These are phyloP conservation scores for Bacterosira constricta DNA, from an alignment of 108 stramenopile species.

Conservation along the genomic window DNA sequence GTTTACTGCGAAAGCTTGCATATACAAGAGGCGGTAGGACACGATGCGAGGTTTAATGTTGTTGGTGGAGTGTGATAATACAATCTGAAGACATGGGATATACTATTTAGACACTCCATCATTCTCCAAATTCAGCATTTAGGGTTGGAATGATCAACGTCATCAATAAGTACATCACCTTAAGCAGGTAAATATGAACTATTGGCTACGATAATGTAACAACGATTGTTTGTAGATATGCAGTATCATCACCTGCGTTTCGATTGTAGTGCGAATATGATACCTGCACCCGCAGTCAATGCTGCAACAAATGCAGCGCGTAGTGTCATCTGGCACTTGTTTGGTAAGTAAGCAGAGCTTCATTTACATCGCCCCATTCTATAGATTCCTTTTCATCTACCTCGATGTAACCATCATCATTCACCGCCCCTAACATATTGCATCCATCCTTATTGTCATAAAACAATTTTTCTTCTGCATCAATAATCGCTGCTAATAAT, in stretches of 20 bases:
- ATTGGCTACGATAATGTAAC: no score
- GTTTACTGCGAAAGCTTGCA: slow-evolving; percentile 85
- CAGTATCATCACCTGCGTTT: no score
- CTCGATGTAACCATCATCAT: not conserved
- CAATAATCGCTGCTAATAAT: not conserved
- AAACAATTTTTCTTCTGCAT: not conserved
- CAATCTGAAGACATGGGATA: no score
- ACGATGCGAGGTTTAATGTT: no score
- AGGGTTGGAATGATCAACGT: no score
- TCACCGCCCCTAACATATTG: not conserved
- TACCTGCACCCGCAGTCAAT: not conserved
- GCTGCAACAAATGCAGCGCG: not conserved
- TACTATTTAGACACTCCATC: no score
- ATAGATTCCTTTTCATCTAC: not conserved
- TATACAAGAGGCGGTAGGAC: slow-evolving; percentile 79
- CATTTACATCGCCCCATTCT: not conserved
- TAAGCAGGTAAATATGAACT: no score
- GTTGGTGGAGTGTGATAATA: no score
- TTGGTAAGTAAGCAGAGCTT: not conserved
- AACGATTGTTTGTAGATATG: no score
- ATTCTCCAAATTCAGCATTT: no score
- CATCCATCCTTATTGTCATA: not conserved
- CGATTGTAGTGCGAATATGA: not conserved
- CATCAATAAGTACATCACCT: no score
- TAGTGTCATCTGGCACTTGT: not conserved